These are phyloP conservation scores for Lindgomyces ingoldianus DNA, from an alignment of 495 filamentous ascomycete genomes.

Conservation along the genomic window DNA sequence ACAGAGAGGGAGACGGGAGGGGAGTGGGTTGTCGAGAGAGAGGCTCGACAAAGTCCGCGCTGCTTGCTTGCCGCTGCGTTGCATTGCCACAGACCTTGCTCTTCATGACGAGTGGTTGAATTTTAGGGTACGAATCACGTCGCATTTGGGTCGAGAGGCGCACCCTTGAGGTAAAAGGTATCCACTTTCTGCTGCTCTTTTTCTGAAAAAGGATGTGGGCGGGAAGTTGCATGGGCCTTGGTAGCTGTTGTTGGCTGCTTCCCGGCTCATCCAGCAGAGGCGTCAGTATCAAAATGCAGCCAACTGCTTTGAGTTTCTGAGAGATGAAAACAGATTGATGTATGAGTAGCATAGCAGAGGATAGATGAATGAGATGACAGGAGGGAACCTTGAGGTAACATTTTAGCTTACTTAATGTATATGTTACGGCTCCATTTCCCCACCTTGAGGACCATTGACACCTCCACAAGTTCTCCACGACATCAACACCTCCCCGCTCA, in stretches of 20 bases:
- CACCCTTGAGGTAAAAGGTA: neutral
- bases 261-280: no score
- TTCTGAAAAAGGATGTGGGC: neutral
- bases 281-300: no score
- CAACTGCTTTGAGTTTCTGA: neutral
- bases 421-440: constrained; percentile 1
- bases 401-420: constrained; percentile 8
- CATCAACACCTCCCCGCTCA: neutral
- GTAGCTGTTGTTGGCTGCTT: neutral
- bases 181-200: neutral
- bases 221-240: neutral
- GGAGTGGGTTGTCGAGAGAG: neutral
- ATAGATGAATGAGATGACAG: neutral
- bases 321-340: neutral
- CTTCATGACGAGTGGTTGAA: neutral
- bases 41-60: no score
- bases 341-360: neutral
- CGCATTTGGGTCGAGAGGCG: neutral
- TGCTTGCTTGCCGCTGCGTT: no score
- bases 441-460: neutral
- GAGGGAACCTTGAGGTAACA: constrained; percentile 13
- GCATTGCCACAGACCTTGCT: neutral
- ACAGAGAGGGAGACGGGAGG: neutral
- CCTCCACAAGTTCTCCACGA: neutral
- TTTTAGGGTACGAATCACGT: neutral